Percentiles rank a stretch among this genome's conserved stretches.
Evolutionary conservation across 2,329 filamentous ascomycete species (phyloP).

Genomic region (Mariannaea elegans): DNA sequence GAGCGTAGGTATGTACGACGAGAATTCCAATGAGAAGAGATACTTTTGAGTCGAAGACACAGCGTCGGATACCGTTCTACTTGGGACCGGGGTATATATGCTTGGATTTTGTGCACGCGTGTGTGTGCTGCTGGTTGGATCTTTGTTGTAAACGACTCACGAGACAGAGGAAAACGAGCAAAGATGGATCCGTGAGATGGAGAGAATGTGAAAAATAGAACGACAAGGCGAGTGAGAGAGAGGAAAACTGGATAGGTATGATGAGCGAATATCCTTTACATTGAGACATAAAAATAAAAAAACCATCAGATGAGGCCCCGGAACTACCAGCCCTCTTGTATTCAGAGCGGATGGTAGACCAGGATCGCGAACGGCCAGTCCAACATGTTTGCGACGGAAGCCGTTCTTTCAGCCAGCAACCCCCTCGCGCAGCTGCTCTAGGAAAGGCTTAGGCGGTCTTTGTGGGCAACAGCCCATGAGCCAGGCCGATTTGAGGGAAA

Average conservation of each 20-base stretch:
- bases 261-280: neutral
- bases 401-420: conserved; percentile 34
- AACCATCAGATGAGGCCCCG: conserved; percentile 9
- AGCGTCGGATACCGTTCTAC: neutral
- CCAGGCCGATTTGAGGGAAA: conserved; percentile 28
- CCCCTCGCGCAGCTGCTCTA: conserved; percentile 33
- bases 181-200: neutral
- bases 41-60: neutral
- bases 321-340: conserved; percentile 33
- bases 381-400: conserved; percentile 36
- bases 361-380: conserved; percentile 38
- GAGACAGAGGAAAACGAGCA: neutral
- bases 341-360: conserved; percentile 12
- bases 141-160: neutral
- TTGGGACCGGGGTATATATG: neutral
- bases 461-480: conserved; percentile 10
- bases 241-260: neutral
- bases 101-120: neutral
- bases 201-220: neutral
- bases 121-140: neutral
- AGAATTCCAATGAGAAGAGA: neutral
- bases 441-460: conserved; percentile 33
- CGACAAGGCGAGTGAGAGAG: neutral
- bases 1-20: neutral
- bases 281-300: neutral